Percentiles rank a stretch among this genome's conserved stretches.
phyloP scores from a whole-genome alignment of 2,329 filamentous ascomycete species.

The Keithomyces neogunnii region DNA sequence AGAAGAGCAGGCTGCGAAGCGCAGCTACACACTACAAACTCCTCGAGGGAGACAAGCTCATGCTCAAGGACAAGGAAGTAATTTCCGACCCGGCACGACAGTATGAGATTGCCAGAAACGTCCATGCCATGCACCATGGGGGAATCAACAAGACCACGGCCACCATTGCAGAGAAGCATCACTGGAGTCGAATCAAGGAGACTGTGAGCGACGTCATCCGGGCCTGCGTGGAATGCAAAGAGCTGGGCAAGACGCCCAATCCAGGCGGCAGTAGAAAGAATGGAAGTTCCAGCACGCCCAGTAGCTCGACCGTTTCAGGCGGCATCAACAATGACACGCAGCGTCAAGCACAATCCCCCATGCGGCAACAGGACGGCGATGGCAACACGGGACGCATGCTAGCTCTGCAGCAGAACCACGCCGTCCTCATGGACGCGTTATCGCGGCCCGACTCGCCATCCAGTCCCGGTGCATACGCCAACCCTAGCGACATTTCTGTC shows the following conservation, averaged over 20 bases:
- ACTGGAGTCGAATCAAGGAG: constrained; percentile 98
- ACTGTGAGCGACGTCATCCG: constrained; percentile 92
- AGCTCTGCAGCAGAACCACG: constrained; percentile 21
- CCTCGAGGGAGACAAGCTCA: constrained; percentile 66
- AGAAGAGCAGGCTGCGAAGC: constrained; percentile 89
- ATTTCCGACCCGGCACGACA: constrained; percentile 83
- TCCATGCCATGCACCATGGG: constrained; percentile 70
- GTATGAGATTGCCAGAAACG: constrained; percentile 74
- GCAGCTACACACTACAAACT: constrained; percentile 95
- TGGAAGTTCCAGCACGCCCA: constrained; percentile 1
- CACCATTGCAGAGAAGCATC: constrained; percentile 84
- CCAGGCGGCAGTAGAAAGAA: constrained; percentile 17
- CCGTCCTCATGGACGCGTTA: constrained; percentile 17
- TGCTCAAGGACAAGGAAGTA: constrained; percentile 97
- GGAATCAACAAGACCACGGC: constrained; percentile 99
- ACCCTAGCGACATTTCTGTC: constrained; percentile 39
- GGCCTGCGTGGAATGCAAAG: constrained; percentile 85
- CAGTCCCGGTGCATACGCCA: constrained; percentile 34
- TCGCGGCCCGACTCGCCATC: constrained; percentile 16
- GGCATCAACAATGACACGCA: not conserved
- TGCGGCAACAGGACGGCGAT: constrained; percentile 3
- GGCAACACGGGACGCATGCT: constrained; percentile 16
- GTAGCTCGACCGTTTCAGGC: not conserved
- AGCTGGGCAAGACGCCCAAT: constrained; percentile 52
- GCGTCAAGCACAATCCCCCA: not conserved